Evolutionary conservation across 2,329 filamentous ascomycete genomes (phyloP).

Genomic region (Fusarium sp.): DNA sequence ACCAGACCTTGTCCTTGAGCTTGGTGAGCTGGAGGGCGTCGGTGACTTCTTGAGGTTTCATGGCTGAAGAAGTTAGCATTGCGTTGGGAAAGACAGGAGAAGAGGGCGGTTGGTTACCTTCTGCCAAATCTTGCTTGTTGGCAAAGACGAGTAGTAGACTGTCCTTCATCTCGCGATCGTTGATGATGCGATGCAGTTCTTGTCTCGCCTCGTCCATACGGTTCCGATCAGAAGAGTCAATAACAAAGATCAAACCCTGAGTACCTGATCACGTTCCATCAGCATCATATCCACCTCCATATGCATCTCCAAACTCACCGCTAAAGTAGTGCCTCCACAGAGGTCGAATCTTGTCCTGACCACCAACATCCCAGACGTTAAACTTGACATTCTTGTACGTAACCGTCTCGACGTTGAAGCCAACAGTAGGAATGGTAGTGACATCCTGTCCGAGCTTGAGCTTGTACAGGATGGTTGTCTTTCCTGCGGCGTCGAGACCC

Average conservation of each 20-base stretch:
- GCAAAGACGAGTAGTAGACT: conserved; percentile 94
- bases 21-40: conserved; percentile 80
- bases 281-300: neutral
- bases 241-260: conserved; percentile 98
- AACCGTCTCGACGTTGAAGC: conserved; percentile 99
- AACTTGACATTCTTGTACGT: conserved; percentile 99
- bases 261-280: conserved; percentile 70
- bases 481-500: conserved; percentile 96
- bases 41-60: conserved; percentile 84
- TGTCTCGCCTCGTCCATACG: conserved; percentile 93
- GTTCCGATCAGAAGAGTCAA: conserved; percentile 92
- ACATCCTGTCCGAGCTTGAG: conserved; percentile 98
- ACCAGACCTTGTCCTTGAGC: conserved; percentile 87
- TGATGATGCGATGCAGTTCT: conserved; percentile 96
- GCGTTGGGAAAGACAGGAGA: neutral
- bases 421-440: conserved; percentile 97
- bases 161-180: conserved; percentile 98
- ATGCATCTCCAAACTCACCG: conserved; percentile 60
- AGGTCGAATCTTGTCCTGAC: conserved; percentile 98
- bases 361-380: conserved; percentile 99
- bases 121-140: conserved; percentile 96
- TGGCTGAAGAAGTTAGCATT: conserved; percentile 62
- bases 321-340: conserved; percentile 98
- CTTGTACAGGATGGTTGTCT: conserved; percentile 99
- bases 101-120: conserved; percentile 61